phyloP scores from a whole-genome alignment of 352 stramenopile genomes.

The Peronosclerospora sorghi region DNA sequence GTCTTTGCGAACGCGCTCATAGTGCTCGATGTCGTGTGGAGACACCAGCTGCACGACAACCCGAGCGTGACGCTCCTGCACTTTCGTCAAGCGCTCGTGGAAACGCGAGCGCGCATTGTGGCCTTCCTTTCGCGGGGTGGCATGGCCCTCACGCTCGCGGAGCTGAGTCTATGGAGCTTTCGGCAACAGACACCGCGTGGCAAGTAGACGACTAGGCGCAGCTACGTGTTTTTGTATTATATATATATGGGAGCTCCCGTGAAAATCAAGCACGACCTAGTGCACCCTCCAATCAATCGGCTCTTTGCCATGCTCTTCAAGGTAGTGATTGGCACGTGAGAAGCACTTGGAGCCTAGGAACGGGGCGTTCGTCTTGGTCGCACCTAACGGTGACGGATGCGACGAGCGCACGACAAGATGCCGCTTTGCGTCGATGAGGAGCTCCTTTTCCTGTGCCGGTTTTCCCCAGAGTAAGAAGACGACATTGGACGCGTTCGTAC shows the following conservation, averaged over 20 bases:
- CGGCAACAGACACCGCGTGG: constrained; percentile 18
- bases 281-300: constrained; percentile 77
- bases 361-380: constrained; percentile 91
- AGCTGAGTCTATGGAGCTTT: constrained; percentile 41
- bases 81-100: constrained; percentile 45
- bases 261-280: constrained; percentile 11
- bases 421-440: constrained; percentile 63
- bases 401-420: constrained; percentile 84
- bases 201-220: constrained; percentile 11
- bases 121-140: constrained; percentile 36
- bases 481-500: constrained; percentile 66
- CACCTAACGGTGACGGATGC: constrained; percentile 91
- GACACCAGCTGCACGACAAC: constrained; percentile 34
- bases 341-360: constrained; percentile 94
- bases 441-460: constrained; percentile 83
- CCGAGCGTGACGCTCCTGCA: constrained; percentile 47
- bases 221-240: constrained; percentile 16
- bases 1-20: constrained; percentile 53
- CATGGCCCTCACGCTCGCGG: constrained; percentile 32
- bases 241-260: constrained; percentile 2
- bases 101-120: constrained; percentile 35
- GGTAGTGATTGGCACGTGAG: constrained; percentile 71
- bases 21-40: constrained; percentile 49
- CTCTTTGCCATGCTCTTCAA: constrained; percentile 63
- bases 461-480: constrained; percentile 99